These are phyloP conservation scores for Aciculoconidium aculeatum DNA, from an alignment of 805 yeast genomes.

Conservation along the genomic window DNA sequence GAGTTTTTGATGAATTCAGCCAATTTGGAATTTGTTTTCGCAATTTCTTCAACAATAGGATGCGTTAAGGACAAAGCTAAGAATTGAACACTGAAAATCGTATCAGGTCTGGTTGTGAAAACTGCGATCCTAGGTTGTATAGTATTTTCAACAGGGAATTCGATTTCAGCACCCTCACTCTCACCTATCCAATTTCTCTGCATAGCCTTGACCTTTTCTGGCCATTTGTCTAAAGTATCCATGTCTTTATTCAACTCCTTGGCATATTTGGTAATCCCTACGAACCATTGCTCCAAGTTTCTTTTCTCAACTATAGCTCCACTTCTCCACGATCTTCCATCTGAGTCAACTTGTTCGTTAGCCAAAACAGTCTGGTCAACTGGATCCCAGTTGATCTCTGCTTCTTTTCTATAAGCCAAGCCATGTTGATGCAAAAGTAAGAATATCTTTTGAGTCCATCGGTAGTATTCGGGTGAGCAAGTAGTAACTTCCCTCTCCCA, in stretches of 20 bases:
- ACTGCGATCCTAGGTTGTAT: no score
- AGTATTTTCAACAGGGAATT: constrained; percentile 37
- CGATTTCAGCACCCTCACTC: constrained; percentile 71
- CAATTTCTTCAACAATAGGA: constrained; percentile 43
- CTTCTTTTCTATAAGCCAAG: constrained; percentile 77
- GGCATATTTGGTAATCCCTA: constrained; percentile 83
- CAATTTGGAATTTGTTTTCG: constrained; percentile 36
- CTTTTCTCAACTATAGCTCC: constrained; percentile 90
- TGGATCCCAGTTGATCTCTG: constrained; percentile 97
- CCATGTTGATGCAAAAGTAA: constrained; percentile 67
- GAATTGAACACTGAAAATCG: constrained; percentile 77
- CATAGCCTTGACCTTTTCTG: constrained; percentile 81
- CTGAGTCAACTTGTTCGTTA: constrained; percentile 87
- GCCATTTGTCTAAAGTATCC: constrained; percentile 66
- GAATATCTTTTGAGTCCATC: constrained; percentile 88
- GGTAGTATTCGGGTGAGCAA: constrained; percentile 80
- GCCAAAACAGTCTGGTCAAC: constrained; percentile 92
- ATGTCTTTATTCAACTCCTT: constrained; percentile 61
- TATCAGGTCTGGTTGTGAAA: constrained; percentile 89
- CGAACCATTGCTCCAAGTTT: constrained; percentile 85
- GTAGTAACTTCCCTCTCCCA: constrained; percentile 92
- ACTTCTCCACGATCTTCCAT: constrained; percentile 94
- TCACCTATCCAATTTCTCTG: constrained; percentile 93
- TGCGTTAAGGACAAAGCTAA: constrained; percentile 74
- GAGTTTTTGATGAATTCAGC: constrained; percentile 47